Evolutionary conservation across 257 asterid genomes (phyloP).

Genomic region (Cynanchum wilfordii): DNA sequence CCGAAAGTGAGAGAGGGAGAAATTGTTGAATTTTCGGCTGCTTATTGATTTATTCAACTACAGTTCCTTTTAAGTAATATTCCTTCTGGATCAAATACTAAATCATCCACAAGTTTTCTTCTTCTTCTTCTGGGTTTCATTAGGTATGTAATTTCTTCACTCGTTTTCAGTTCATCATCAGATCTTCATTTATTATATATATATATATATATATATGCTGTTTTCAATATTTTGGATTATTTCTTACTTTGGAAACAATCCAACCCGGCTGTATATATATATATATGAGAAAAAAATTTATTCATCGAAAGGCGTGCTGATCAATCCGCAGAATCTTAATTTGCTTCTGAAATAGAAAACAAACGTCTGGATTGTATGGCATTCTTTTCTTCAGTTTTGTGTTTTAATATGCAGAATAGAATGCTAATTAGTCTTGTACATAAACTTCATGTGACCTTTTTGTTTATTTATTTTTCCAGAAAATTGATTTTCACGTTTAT

Average conservation of each 20-base stretch:
- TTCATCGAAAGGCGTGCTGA: background rate
- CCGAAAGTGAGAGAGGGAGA: slow-evolving; percentile 10
- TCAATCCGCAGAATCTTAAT: background rate
- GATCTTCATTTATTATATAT: background rate
- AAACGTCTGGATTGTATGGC: background rate
- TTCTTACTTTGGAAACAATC: background rate
- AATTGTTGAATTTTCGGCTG: background rate
- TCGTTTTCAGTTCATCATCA: background rate
- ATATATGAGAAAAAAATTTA: background rate
- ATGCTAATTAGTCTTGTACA: too few species aligned
- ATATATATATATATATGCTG: background rate
- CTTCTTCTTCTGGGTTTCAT: background rate
- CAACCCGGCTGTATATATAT: background rate
- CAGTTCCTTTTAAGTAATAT: background rate
- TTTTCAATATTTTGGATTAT: background rate
- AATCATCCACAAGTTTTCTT: background rate
- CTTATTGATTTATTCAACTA: background rate
- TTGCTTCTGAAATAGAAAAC: background rate
- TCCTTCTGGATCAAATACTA: background rate
- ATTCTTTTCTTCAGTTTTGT: background rate
- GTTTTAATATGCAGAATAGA: background rate
- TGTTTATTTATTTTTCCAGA: background rate
- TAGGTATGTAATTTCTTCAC: background rate
- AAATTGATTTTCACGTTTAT: background rate
- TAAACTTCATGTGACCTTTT: background rate